A percentile compares a stretch with the other conserved stretches of the same genome.
Conservation (phyloP, 2,329 filamentous ascomycete genomes). For the Reticulascus tulasneorum region DNA sequence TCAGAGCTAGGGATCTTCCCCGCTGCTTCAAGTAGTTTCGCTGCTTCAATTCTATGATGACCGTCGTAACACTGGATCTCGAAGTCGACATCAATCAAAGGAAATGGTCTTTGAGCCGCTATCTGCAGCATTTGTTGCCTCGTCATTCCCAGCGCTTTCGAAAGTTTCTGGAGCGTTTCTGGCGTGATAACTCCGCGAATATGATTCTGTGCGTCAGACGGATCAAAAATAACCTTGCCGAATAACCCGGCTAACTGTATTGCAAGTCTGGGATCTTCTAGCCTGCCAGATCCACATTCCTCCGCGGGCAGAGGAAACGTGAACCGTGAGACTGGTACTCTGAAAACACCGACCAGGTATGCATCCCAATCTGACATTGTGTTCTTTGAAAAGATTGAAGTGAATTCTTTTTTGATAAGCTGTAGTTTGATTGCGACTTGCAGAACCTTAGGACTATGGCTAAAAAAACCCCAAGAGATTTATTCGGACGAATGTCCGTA, state of each 20-base stretch:
- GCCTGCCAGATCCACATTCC: background rate
- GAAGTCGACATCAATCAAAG: background rate
- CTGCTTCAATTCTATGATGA: background rate
- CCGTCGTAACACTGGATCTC: background rate
- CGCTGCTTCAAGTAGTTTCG: background rate
- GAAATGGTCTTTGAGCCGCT: background rate
- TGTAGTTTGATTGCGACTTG: too few species aligned
- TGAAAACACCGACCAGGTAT: background rate
- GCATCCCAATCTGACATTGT: too few species aligned
- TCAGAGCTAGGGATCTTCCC: too few species aligned
- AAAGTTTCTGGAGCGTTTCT: background rate
- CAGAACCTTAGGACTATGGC: too few species aligned
- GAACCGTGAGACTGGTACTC: background rate
- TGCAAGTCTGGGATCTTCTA: background rate
- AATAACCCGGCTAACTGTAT: background rate
- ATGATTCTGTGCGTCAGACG: background rate
- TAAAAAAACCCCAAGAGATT: too few species aligned
- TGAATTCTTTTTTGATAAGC: constrained; percentile 1
- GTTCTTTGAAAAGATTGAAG: too few species aligned
- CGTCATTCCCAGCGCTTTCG: too few species aligned
- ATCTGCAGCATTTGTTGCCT: background rate
- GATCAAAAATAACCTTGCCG: background rate
- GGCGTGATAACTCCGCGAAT: background rate
- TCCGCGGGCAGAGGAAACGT: background rate
- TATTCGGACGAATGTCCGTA: too few species aligned